Conservation (phyloP, 2,329 filamentous ascomycete species). For the Fonsecaea pugnacius region DNA sequence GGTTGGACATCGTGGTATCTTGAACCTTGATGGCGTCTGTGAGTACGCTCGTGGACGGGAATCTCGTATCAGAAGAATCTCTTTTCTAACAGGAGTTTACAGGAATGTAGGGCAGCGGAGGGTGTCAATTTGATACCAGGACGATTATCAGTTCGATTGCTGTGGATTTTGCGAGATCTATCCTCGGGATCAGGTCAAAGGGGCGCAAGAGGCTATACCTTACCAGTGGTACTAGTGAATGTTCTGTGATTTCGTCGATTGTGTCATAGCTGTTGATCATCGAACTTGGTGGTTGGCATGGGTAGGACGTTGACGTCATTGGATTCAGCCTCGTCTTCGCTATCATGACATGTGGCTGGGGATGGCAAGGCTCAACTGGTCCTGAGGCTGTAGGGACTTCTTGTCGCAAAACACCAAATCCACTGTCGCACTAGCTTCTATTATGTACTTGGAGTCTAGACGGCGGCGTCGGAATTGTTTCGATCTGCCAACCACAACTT, state of each 20-base stretch:
- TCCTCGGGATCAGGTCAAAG: not conserved
- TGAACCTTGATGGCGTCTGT: not conserved
- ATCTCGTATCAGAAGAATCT: not conserved
- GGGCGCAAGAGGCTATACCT: not conserved
- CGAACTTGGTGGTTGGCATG: not conserved
- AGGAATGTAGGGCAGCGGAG: not conserved
- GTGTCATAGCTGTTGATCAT: not conserved
- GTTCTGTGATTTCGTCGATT: not conserved
- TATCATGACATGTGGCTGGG: not conserved
- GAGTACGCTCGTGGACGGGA: not conserved
- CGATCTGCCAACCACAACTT: not conserved
- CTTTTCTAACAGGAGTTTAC: not conserved
- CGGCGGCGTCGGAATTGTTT: not conserved
- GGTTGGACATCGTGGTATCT: slow-evolving; percentile 29
- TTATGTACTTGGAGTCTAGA: not conserved
- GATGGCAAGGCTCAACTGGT: not conserved
- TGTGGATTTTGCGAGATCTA: not conserved
- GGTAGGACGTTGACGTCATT: not conserved
- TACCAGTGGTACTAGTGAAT: not conserved
- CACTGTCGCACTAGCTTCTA: not conserved
- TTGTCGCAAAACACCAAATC: not conserved
- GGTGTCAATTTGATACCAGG: not conserved
- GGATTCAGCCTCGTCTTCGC: not conserved
- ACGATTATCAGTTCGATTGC: not conserved
- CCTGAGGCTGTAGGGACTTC: not conserved